Evolutionary conservation across 1,284 basidiomycete species (phyloP).

Genomic region (Mrakiaceae sp.): DNA sequence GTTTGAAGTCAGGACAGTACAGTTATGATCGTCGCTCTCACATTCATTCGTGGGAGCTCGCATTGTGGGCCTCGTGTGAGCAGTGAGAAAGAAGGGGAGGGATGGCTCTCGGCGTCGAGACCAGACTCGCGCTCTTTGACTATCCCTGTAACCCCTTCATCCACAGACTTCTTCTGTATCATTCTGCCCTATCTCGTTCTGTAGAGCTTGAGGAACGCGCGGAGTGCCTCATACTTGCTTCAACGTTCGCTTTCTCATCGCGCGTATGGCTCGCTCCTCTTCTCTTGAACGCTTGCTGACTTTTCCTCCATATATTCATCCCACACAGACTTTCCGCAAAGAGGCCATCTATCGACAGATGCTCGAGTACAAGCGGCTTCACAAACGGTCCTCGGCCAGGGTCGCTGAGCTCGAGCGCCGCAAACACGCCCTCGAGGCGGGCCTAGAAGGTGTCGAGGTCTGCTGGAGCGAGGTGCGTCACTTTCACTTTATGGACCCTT

Average conservation of each 20-base stretch:
- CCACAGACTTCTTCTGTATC: not conserved
- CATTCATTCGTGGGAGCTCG: no score
- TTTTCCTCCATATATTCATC: not conserved
- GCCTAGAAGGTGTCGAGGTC: conserved; percentile 67
- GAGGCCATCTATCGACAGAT: conserved; percentile 86
- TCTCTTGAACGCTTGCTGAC: not conserved
- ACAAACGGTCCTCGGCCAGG: conserved; percentile 54
- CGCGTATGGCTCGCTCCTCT: no score
- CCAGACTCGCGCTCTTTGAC: no score
- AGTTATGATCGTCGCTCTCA: not conserved
- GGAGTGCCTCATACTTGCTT: not conserved
- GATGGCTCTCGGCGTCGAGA: no score
- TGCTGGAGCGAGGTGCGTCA: conserved; percentile 72
- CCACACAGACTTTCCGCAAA: conserved; percentile 58
- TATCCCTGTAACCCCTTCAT: not conserved
- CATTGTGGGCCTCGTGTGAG: no score
- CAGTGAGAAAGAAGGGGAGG: no score
- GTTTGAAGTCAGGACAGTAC: not conserved
- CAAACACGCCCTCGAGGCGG: conserved; percentile 61
- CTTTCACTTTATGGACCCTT: not conserved
- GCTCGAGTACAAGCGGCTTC: conserved; percentile 76
- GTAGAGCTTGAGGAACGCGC: not conserved
- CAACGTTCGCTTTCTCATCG: not conserved
- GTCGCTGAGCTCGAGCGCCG: conserved; percentile 63
- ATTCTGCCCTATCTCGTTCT: not conserved